phyloP scores from a whole-genome alignment of 257 asterid species.

The Ajuga chamaepitys region DNA sequence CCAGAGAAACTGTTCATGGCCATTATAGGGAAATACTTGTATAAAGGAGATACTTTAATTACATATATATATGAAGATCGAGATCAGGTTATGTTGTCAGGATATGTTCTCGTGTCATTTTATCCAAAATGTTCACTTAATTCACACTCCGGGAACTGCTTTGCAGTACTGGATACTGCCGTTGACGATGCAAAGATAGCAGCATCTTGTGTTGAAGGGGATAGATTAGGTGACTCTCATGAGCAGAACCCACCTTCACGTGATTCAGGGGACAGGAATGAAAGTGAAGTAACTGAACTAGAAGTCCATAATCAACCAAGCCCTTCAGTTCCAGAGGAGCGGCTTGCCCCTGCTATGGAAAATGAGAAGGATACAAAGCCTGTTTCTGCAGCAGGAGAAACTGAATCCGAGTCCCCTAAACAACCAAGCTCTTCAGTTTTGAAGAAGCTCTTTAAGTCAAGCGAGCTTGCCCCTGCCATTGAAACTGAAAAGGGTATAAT shows the following conservation, averaged over 20 bases:
- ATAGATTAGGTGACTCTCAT: slow-evolving; percentile 14
- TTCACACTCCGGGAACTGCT: slow-evolving; percentile 13
- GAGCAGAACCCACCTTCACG: slow-evolving; percentile 17
- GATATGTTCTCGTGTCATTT: neutral
- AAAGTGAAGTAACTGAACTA: slow-evolving; percentile 19
- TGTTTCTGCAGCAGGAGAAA: slow-evolving; percentile 23
- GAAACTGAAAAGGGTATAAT: slow-evolving; percentile 14
- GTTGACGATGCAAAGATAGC: slow-evolving; percentile 26
- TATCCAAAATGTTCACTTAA: slow-evolving; percentile 8
- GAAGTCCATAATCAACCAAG: slow-evolving; percentile 16
- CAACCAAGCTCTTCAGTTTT: slow-evolving; percentile 13
- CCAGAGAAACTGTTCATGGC: too few relatives aligned
- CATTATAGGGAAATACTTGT: too few relatives aligned
- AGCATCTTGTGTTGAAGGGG: slow-evolving; percentile 23
- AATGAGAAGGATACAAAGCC: slow-evolving; percentile 9
- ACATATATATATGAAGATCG: too few relatives aligned
- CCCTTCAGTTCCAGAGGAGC: slow-evolving; percentile 10
- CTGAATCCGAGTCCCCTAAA: slow-evolving; percentile 16
- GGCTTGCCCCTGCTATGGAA: slow-evolving; percentile 19
- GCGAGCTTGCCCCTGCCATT: slow-evolving; percentile 22
- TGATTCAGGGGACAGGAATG: slow-evolving; percentile 23
- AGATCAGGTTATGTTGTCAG: too few relatives aligned
- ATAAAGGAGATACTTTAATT: too few relatives aligned
- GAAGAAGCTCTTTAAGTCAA: slow-evolving; percentile 6
- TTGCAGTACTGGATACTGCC: slow-evolving; percentile 43